Conservation (phyloP, 805 yeast species). For the Yamadazyma nakazawae region DNA sequence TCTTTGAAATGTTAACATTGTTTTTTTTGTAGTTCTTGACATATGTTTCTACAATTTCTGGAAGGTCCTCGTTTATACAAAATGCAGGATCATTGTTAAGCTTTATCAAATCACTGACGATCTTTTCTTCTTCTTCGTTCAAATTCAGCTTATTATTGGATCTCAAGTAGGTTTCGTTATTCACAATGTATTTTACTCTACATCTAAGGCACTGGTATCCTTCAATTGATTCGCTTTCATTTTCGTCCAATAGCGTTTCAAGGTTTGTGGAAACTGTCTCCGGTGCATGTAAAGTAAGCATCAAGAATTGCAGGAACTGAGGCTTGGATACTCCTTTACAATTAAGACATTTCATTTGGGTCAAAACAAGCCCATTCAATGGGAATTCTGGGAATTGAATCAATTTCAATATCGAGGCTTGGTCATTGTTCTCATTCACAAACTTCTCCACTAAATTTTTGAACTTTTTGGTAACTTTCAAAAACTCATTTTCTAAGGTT, state of each 20-base stretch:
- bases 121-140: constrained; percentile 19
- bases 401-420: constrained; percentile 12
- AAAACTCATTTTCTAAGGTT: constrained; percentile 66
- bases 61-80: constrained; percentile 64
- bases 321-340: constrained; percentile 65
- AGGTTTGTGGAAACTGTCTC: constrained; percentile 46
- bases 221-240: constrained; percentile 65
- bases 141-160: constrained; percentile 25
- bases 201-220: constrained; percentile 81
- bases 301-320: constrained; percentile 57
- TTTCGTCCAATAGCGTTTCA: constrained; percentile 51
- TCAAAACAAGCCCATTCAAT: constrained; percentile 62
- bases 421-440: constrained; percentile 5
- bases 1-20: constrained; percentile 40
- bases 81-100: constrained; percentile 36
- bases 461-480: constrained; percentile 36
- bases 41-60: constrained; percentile 45
- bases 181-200: constrained; percentile 36
- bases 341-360: constrained; percentile 64
- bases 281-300: constrained; percentile 76
- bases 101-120: constrained; percentile 22
- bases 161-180: constrained; percentile 25
- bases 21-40: constrained; percentile 44
- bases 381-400: constrained; percentile 63
- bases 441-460: constrained; percentile 16